phyloP scores from a whole-genome alignment of 2,329 filamentous ascomycete genomes.

The Chaetomium globosum region DNA sequence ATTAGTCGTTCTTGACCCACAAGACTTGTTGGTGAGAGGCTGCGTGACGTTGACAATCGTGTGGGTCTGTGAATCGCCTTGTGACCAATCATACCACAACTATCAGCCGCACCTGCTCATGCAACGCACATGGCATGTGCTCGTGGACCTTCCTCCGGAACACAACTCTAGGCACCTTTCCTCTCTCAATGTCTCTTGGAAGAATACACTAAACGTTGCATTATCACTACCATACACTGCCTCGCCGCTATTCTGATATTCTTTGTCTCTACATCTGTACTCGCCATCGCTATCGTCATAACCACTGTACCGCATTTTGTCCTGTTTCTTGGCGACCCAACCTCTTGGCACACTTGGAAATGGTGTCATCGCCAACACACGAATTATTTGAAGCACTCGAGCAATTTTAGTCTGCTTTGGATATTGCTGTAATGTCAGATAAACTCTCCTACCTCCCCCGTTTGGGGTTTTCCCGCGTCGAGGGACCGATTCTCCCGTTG shows the following conservation, averaged over 20 bases:
- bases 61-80: not conserved
- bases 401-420: not conserved
- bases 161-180: slow-evolving; percentile 8
- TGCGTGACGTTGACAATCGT: not conserved
- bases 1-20: too few species aligned
- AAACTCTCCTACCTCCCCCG: slow-evolving; percentile 41
- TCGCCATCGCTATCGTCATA: not conserved
- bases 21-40: too few species aligned
- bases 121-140: slow-evolving; percentile 14
- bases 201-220: not conserved
- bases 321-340: not conserved
- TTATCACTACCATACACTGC: not conserved
- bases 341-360: not conserved
- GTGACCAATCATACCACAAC: not conserved
- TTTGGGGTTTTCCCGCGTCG: slow-evolving; percentile 37
- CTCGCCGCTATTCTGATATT: not conserved
- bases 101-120: not conserved
- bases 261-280: not conserved
- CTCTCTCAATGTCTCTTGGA: not conserved
- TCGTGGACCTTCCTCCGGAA: slow-evolving; percentile 1
- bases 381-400: not conserved
- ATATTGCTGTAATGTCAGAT: slow-evolving; percentile 32
- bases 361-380: not conserved
- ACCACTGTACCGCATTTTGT: not conserved
- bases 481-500: slow-evolving; percentile 38